Percentiles rank a stretch among this genome's conserved stretches.
phyloP scores from a whole-genome alignment of 257 asterid species.

The Nicotiana tabacum region DNA sequence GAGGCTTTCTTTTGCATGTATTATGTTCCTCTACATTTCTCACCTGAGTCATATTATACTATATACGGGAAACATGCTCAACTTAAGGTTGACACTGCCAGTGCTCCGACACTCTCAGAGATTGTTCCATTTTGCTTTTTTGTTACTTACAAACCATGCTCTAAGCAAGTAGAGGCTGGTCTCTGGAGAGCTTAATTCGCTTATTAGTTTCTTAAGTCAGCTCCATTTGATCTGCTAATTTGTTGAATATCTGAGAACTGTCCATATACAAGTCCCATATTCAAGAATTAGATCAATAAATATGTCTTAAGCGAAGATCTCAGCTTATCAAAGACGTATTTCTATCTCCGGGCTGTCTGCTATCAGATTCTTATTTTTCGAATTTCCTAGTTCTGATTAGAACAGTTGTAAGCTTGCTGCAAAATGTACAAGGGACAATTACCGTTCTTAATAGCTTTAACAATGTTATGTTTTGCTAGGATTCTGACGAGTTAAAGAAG shows the following conservation, averaged over 20 bases:
- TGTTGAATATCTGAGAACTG: background rate
- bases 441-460: background rate
- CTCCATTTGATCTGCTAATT: background rate
- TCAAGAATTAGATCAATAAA: background rate
- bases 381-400: background rate
- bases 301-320: background rate
- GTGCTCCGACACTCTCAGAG: background rate
- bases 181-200: background rate
- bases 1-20: background rate
- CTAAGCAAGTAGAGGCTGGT: background rate
- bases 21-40: background rate
- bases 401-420: background rate
- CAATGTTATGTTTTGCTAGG: constrained; percentile 35
- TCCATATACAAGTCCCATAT: background rate
- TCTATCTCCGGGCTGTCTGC: background rate
- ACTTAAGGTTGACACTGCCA: background rate
- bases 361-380: background rate
- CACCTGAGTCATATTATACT: background rate
- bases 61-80: background rate
- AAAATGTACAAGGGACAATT: too few species aligned
- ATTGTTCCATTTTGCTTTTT: background rate
- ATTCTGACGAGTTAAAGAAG: constrained; percentile 71
- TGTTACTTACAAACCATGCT: background rate
- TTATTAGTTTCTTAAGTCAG: background rate
- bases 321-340: background rate